phyloP scores from a whole-genome alignment of 176 grass and related monocot genomes.

The Raddia distichophylla region DNA sequence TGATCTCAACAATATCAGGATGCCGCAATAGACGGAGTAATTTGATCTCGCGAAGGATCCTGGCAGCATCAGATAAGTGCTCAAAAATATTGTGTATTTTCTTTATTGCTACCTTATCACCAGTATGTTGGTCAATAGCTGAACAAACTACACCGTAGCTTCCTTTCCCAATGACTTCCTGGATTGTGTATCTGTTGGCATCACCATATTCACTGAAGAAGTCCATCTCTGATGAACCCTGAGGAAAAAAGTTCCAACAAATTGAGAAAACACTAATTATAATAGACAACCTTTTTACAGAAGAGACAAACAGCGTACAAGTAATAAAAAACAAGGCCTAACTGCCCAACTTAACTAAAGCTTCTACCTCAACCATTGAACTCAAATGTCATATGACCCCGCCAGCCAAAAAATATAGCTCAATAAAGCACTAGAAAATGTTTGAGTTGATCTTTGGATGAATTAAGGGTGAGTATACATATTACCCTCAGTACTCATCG shows the following conservation, averaged over 20 bases:
- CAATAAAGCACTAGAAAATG: conserved; percentile 6
- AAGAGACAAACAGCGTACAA: not conserved
- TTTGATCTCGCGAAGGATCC: conserved; percentile 95
- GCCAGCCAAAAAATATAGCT: not conserved
- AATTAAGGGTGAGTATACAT: conserved; percentile 18
- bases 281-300: not conserved
- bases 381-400: conserved; percentile 30
- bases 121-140: conserved; percentile 80
- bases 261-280: not conserved
- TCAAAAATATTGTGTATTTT: conserved; percentile 97
- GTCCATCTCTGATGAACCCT: conserved; percentile 81
- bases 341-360: conserved; percentile 22
- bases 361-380: conserved; percentile 24
- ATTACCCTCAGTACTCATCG: not conserved
- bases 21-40: conserved; percentile 80
- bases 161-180: conserved; percentile 93
- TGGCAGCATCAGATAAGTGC: conserved; percentile 85
- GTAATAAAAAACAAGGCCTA: conserved; percentile 10
- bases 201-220: conserved; percentile 96
- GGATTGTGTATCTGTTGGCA: conserved; percentile 93
- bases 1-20: conserved; percentile 98
- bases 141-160: conserved; percentile 97
- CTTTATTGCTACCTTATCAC: conserved; percentile 96
- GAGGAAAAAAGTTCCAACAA: conserved; percentile 45
- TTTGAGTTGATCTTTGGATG: conserved; percentile 16